A percentile compares a stretch with the other conserved stretches of the same genome.
phyloP scores from a whole-genome alignment of 1,139 yeast species.

The Suhomyces bribrorum region DNA sequence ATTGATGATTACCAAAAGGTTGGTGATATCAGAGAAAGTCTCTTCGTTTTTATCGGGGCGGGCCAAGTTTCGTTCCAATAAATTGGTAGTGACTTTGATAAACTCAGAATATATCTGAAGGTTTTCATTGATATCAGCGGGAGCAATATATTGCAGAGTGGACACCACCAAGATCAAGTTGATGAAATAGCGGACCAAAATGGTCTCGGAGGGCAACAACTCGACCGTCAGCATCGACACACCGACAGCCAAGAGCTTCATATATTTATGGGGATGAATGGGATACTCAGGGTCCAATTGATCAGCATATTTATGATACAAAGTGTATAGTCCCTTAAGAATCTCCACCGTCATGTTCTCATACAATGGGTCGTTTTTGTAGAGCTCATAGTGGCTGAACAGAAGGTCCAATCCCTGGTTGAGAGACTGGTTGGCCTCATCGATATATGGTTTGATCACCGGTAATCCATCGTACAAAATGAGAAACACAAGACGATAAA shows the following conservation, averaged over 20 bases:
- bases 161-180: constrained; percentile 8
- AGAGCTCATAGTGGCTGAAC: constrained; percentile 10
- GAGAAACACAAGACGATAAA: constrained; percentile 30
- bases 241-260: constrained; percentile 1
- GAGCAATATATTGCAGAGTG: constrained; percentile 1
- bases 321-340: constrained; percentile 30
- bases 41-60: constrained; percentile 5
- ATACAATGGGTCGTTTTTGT: constrained; percentile 11
- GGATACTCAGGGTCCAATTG: constrained; percentile 3
- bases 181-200: constrained; percentile 7
- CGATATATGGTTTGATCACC: constrained; percentile 12
- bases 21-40: constrained; percentile 5
- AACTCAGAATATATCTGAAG: constrained; percentile 1
- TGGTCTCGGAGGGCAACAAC: constrained; percentile 1
- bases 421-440: constrained; percentile 17
- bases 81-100: background rate
- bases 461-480: constrained; percentile 26
- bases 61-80: constrained; percentile 2
- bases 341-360: constrained; percentile 26
- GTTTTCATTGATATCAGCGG: background rate
- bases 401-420: constrained; percentile 19
- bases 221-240: background rate
- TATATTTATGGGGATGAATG: constrained; percentile 2
- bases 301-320: constrained; percentile 25
- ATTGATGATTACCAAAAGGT: constrained; percentile 6